Percentiles rank a stretch among this genome's conserved stretches.
Evolutionary conservation across 2,329 filamentous ascomycete genomes (phyloP).

Genomic region (Botrytis fabae): DNA sequence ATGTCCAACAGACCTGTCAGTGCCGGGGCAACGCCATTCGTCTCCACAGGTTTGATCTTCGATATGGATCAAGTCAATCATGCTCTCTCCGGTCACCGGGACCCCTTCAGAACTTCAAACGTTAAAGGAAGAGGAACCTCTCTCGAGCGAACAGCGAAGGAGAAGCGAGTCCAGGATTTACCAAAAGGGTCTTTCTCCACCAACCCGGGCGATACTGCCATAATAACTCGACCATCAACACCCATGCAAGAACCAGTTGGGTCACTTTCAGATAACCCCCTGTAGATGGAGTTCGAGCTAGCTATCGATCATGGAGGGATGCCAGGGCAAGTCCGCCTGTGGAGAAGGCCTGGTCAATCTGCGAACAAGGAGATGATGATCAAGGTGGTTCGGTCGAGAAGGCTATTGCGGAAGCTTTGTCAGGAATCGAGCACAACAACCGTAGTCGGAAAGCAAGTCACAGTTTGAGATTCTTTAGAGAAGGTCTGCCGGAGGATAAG

Average conservation of each 20-base stretch:
- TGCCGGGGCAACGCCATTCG: conserved; percentile 29
- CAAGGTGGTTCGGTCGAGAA: conserved; percentile 64
- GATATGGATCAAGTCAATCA: conserved; percentile 43
- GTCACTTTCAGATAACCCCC: conserved; percentile 37
- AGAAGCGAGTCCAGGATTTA: conserved; percentile 42
- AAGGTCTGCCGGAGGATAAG: conserved; percentile 62
- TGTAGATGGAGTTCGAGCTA: conserved; percentile 38
- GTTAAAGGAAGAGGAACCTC: conserved; percentile 43
- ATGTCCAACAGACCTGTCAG: conserved; percentile 21
- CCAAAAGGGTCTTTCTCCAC: conserved; percentile 36
- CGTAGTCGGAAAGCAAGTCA: conserved; percentile 69
- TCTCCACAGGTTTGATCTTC: conserved; percentile 25
- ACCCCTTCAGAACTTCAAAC: conserved; percentile 37
- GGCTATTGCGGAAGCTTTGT: conserved; percentile 62
- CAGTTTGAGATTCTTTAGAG: conserved; percentile 66
- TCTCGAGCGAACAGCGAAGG: conserved; percentile 47
- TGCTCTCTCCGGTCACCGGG: conserved; percentile 42
- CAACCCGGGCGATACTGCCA: conserved; percentile 42
- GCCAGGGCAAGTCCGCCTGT: conserved; percentile 35
- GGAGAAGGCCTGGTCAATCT: conserved; percentile 66
- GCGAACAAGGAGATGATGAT: conserved; percentile 52
- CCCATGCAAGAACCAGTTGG: conserved; percentile 27
- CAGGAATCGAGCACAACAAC: conserved; percentile 61
- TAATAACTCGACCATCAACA: conserved; percentile 35
- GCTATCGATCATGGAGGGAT: conserved; percentile 41